phyloP scores from a whole-genome alignment of 192 early-diverging fungal species.

The Podila horticola region DNA sequence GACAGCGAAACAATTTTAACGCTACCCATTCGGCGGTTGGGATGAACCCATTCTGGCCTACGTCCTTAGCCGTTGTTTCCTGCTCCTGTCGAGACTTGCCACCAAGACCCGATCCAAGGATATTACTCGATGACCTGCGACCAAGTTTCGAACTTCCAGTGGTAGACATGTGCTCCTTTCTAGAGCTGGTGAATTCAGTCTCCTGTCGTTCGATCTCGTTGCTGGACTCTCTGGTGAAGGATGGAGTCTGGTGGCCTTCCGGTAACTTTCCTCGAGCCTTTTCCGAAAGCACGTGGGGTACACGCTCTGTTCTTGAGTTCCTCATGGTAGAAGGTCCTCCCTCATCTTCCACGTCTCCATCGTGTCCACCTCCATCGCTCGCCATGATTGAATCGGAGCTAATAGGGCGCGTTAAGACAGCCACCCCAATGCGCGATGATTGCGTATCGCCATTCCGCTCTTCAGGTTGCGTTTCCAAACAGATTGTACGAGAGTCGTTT shows the following conservation, averaged over 20 bases:
- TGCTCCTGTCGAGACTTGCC: constrained; percentile 15
- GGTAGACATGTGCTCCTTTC: too few relatives aligned
- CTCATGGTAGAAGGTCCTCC: constrained; percentile 15
- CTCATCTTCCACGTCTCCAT: constrained; percentile 44
- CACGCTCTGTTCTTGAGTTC: constrained; percentile 5
- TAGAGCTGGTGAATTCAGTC: too few relatives aligned
- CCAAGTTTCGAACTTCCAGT: background rate
- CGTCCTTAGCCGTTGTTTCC: constrained; percentile 37
- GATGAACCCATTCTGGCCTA: constrained; percentile 67
- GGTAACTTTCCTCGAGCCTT: constrained; percentile 81
- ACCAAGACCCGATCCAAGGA: background rate
- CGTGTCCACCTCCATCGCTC: constrained; percentile 26
- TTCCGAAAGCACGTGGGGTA: constrained; percentile 67
- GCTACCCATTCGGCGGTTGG: constrained; percentile 79
- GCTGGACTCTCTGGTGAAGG: constrained; percentile 12
- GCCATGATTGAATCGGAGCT: constrained; percentile 15
- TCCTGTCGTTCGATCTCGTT: constrained; percentile 5
- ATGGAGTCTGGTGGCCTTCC: constrained; percentile 30
- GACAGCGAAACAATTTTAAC: background rate
- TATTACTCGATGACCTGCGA: background rate
- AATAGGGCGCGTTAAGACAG: constrained; percentile 12
- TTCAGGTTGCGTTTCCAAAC: background rate
- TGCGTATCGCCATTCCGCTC: background rate
- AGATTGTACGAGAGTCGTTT: too few relatives aligned
- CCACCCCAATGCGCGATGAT: background rate